These are phyloP conservation scores for Agastache rugosa DNA, from an alignment of 257 asterid genomes.

Conservation along the genomic window DNA sequence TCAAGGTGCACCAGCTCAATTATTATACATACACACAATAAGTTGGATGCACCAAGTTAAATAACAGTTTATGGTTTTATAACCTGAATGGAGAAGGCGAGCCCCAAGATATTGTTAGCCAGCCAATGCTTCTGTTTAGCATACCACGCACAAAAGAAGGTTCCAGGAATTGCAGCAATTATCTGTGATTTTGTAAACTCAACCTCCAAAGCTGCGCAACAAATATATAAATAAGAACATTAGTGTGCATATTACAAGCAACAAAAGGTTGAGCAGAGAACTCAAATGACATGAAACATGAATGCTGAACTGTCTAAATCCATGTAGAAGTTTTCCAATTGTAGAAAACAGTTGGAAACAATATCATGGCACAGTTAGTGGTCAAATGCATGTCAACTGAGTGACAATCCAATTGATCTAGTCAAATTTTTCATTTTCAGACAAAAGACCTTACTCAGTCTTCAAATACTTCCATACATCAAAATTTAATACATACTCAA, in stretches of 20 bases:
- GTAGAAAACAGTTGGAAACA: background rate
- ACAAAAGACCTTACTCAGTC: conserved; percentile 7
- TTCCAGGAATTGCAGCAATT: conserved; percentile 89
- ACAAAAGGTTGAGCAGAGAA: conserved; percentile 25
- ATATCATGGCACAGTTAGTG: background rate
- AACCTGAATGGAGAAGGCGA: conserved; percentile 97
- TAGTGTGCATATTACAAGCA: conserved; percentile 28
- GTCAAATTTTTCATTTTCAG: conserved; percentile 16
- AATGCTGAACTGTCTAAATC: background rate
- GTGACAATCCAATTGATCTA: background rate
- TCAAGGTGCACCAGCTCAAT: conserved; percentile 1
- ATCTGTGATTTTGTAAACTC: conserved; percentile 92
- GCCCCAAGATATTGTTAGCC: conserved; percentile 93
- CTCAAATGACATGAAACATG: background rate
- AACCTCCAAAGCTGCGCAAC: conserved; percentile 77
- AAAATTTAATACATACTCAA: background rate
- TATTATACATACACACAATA: background rate
- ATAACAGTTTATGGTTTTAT: conserved; percentile 3
- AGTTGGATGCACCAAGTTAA: conserved; percentile 11
- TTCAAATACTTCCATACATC: conserved; percentile 7
- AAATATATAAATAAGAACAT: conserved; percentile 37
- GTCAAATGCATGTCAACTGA: background rate
- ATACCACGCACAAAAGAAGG: conserved; percentile 96
- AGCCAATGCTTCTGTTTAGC: conserved; percentile 98
- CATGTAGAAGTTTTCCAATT: conserved; percentile 15